These are phyloP conservation scores for Omphalotus olearius DNA, from an alignment of 1,284 basidiomycete genomes.

Conservation along the genomic window DNA sequence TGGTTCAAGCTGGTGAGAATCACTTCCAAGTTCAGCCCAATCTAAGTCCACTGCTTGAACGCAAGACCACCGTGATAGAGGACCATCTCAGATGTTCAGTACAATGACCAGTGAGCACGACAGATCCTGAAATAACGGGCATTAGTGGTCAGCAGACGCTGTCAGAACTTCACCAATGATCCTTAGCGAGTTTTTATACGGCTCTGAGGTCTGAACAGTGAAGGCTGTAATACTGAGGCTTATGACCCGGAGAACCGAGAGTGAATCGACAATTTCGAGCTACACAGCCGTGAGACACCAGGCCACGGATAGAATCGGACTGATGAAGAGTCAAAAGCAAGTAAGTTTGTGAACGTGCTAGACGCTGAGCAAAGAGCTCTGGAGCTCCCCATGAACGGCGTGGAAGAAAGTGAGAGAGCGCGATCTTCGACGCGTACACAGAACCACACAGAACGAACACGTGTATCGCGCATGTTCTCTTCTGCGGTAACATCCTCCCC, in stretches of 20 bases:
- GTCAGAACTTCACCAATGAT: too few relatives aligned
- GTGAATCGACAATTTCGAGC: too few relatives aligned
- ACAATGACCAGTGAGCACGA: background rate
- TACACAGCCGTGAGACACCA: background rate
- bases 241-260: too few relatives aligned
- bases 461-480: background rate
- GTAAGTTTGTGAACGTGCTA: background rate
- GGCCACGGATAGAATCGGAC: background rate
- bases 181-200: too few relatives aligned
- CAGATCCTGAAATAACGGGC: background rate
- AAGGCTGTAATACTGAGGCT: too few relatives aligned
- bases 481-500: background rate
- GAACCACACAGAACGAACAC: constrained; percentile 6
- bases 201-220: too few relatives aligned
- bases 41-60: background rate
- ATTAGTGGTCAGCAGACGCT: too few relatives aligned
- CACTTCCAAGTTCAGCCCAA: background rate
- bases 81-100: background rate
- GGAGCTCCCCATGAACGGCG: background rate
- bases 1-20: background rate
- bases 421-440: too few relatives aligned
- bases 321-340: background rate
- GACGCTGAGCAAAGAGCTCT: background rate
- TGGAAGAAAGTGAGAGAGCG: background rate
- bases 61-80: background rate